A percentile compares a stretch with the other conserved stretches of the same genome.
These are phyloP conservation scores for Hypomontagnella monticulosa DNA, from an alignment of 495 filamentous ascomycete species.

Conservation along the genomic window DNA sequence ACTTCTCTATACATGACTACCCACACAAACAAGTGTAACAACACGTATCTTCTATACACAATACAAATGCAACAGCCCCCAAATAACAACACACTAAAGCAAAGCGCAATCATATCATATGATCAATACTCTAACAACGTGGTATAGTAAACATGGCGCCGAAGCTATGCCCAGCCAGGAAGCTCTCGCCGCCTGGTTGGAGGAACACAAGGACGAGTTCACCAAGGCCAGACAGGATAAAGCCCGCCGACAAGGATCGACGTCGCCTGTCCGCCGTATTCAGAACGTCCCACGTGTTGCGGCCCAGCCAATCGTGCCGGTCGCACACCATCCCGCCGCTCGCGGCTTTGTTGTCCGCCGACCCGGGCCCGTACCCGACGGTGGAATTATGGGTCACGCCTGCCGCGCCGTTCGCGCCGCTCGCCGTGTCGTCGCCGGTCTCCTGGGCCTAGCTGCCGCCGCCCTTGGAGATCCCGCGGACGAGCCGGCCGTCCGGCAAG, in stretches of 20 bases:
- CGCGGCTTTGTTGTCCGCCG: not conserved
- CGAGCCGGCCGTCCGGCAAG: no score
- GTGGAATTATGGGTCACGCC: not conserved
- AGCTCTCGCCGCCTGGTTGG: slow-evolving; percentile 21
- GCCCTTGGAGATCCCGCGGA: not conserved
- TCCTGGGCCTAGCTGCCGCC: not conserved
- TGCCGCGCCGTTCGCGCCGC: not conserved
- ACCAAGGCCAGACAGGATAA: not conserved
- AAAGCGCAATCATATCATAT: not conserved
- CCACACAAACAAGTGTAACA: no score
- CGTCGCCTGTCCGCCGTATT: no score
- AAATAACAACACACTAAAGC: not conserved
- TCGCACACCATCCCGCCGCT: not conserved
- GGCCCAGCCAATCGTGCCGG: not conserved
- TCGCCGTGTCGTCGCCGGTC: not conserved
- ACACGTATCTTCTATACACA: no score
- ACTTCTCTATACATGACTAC: no score
- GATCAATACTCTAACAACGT: slow-evolving; percentile 7
- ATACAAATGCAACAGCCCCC: no score
- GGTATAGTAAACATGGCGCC: slow-evolving; percentile 22
- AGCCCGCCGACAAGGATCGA: not conserved
- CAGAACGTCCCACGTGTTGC: not conserved
- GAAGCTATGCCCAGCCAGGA: slow-evolving; percentile 17
- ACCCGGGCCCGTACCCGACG: not conserved
- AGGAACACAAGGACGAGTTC: slow-evolving; percentile 25